phyloP scores from a whole-genome alignment of 805 yeast species.

The Cyberlindnera xishuangbannaensis region DNA sequence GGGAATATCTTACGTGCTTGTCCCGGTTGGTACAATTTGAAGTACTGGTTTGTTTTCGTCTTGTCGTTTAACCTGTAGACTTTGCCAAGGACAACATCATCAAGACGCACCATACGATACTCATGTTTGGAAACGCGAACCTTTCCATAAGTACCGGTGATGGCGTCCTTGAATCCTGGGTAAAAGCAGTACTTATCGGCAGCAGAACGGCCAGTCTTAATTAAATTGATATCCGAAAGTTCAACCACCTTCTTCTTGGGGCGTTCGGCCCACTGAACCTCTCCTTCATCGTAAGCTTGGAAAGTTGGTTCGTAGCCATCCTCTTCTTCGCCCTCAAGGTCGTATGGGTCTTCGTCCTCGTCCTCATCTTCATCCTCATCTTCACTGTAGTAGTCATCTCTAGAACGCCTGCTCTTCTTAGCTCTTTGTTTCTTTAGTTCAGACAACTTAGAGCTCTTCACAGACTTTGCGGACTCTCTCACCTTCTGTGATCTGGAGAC shows the following conservation, averaged over 20 bases:
- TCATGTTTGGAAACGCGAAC: constrained; percentile 67
- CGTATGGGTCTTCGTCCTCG: constrained; percentile 33
- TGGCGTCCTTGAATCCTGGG: constrained; percentile 68
- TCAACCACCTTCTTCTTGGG: constrained; percentile 40
- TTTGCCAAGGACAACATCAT: constrained; percentile 49
- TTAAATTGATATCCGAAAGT: constrained; percentile 60
- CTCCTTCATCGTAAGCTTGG: constrained; percentile 37
- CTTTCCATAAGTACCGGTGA: constrained; percentile 73
- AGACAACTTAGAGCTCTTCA: constrained; percentile 49
- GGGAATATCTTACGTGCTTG: constrained; percentile 68
- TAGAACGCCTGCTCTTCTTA: constrained; percentile 41
- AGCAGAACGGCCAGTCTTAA: constrained; percentile 72
- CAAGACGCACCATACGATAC: constrained; percentile 81
- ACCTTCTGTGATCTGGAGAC: constrained; percentile 26
- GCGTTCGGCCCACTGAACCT: constrained; percentile 44
- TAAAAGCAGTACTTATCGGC: constrained; percentile 73
- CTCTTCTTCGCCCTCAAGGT: constrained; percentile 37
- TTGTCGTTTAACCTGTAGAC: constrained; percentile 44
- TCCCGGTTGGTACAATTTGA: constrained; percentile 78
- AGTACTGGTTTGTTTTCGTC: constrained; percentile 46
- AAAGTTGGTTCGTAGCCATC: constrained; percentile 37
- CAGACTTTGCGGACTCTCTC: constrained; percentile 28
- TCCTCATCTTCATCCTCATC: constrained; percentile 38
- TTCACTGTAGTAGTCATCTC: constrained; percentile 37
- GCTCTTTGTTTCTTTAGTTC: constrained; percentile 76